Percentiles rank a stretch among this genome's conserved stretches.
phyloP scores from a whole-genome alignment of 768 basidiomycete genomes.

The Phanerochaete carnosa region DNA sequence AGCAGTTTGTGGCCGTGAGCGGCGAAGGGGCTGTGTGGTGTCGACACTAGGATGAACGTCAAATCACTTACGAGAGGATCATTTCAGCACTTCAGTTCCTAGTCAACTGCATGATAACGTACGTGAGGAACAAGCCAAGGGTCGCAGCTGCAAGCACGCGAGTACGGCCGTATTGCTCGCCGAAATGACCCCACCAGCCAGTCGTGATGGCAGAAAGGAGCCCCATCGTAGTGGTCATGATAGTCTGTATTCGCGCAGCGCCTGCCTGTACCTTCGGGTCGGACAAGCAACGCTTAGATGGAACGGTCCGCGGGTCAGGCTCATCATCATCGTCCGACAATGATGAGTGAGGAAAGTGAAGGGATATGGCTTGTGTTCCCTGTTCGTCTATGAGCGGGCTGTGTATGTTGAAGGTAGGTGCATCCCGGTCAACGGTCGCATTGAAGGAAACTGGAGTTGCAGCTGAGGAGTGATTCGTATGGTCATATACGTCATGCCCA shows the following conservation, averaged over 20 bases:
- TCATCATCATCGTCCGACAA: slow-evolving; percentile 27
- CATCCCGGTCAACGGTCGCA: neutral
- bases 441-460: neutral
- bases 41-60: slow-evolving; percentile 76
- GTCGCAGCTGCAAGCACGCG: slow-evolving; percentile 65
- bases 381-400: slow-evolving; percentile 11
- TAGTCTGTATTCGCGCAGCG: slow-evolving; percentile 72
- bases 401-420: slow-evolving; percentile 7
- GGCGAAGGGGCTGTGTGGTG: slow-evolving; percentile 52
- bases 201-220: slow-evolving; percentile 77
- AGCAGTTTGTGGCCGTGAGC: slow-evolving; percentile 72
- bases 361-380: slow-evolving; percentile 11
- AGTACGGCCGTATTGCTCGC: slow-evolving; percentile 75
- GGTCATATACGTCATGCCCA: slow-evolving; percentile 38
- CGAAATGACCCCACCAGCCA: slow-evolving; percentile 82
- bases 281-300: slow-evolving; percentile 36
- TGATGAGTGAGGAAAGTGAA: neutral
- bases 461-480: slow-evolving; percentile 17
- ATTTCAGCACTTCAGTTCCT: neutral
- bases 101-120: slow-evolving; percentile 30
- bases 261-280: slow-evolving; percentile 62
- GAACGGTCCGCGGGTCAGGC: slow-evolving; percentile 36
- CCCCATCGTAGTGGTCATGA: slow-evolving; percentile 76
- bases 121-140: slow-evolving; percentile 74
- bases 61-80: slow-evolving; percentile 53